phyloP scores from a whole-genome alignment of 371 early-diverging fungal genomes.

The Apophysomyces trapeziformis region DNA sequence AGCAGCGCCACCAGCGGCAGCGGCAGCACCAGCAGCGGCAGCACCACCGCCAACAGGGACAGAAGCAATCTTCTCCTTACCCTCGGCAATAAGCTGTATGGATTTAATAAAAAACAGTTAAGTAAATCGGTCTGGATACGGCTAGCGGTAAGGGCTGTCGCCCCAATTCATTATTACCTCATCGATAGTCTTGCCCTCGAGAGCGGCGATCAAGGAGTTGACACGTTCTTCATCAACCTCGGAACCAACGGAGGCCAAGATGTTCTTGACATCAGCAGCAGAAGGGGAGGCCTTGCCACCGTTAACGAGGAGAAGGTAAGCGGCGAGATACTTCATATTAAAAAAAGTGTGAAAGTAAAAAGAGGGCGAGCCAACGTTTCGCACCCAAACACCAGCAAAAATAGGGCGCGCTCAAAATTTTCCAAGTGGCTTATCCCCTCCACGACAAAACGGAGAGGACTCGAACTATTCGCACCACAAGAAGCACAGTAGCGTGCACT shows the following conservation, averaged over 20 bases:
- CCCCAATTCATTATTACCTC: constrained; percentile 51
- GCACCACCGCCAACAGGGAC: constrained; percentile 91
- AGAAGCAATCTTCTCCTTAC: constrained; percentile 90
- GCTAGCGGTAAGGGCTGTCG: not conserved
- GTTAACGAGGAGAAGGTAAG: constrained; percentile 93
- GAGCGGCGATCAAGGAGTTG: constrained; percentile 76
- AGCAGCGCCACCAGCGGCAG: constrained; percentile 54
- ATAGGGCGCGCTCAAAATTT: constrained; percentile 6
- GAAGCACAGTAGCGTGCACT: not conserved
- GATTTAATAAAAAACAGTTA: not conserved
- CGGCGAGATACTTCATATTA: constrained; percentile 94
- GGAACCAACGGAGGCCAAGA: constrained; percentile 92
- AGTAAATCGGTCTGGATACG: not conserved
- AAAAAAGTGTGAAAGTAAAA: constrained; percentile 15
- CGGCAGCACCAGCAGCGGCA: constrained; percentile 67
- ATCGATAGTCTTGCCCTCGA: constrained; percentile 88
- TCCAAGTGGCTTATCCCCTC: constrained; percentile 2
- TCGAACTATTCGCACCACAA: not conserved
- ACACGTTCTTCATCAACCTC: constrained; percentile 87
- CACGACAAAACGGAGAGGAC: not conserved
- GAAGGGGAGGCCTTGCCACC: constrained; percentile 89
- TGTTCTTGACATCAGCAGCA: constrained; percentile 79
- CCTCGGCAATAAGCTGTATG: constrained; percentile 83
- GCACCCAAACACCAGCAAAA: constrained; percentile 51
- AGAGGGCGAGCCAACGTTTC: constrained; percentile 65